Conservation (phyloP, 805 yeast genomes). For the Saccharomycopsis vini region DNA sequence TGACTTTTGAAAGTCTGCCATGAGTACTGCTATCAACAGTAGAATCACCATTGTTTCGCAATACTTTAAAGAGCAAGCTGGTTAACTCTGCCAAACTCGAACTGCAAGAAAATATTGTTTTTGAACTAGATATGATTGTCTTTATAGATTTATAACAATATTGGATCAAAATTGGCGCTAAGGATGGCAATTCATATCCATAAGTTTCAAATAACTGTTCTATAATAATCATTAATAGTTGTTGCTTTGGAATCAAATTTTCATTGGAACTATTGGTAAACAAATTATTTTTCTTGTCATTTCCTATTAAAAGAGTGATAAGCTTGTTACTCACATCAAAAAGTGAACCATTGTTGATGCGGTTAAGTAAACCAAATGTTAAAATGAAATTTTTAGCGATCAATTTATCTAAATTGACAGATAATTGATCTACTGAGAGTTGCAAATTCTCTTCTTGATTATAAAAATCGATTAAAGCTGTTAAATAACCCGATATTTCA, state of each 20-base stretch:
- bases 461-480: constrained; percentile 13
- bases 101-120: background rate
- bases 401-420: constrained; percentile 4
- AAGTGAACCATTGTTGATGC: constrained; percentile 15
- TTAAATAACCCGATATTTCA: constrained; percentile 3
- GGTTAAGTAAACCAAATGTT: constrained; percentile 5
- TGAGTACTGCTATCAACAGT: constrained; percentile 10
- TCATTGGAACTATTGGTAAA: constrained; percentile 5
- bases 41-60: constrained; percentile 13
- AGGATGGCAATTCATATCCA: constrained; percentile 19
- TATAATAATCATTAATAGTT: constrained; percentile 5
- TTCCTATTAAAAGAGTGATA: constrained; percentile 22
- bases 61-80: constrained; percentile 9
- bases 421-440: constrained; percentile 6
- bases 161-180: constrained; percentile 20
- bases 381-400: constrained; percentile 12
- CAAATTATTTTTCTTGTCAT: constrained; percentile 17
- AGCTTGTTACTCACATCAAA: constrained; percentile 26
- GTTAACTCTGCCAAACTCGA: constrained; percentile 7
- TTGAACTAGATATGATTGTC: constrained; percentile 11
- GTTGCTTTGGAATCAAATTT: constrained; percentile 2
- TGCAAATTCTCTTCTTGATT: constrained; percentile 9
- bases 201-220: constrained; percentile 13
- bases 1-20: constrained; percentile 12
- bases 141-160: constrained; percentile 13